A percentile compares a stretch with the other conserved stretches of the same genome.
phyloP scores from a whole-genome alignment of 164 flowering plant genomes.

The Paratinospora sagittata region DNA sequence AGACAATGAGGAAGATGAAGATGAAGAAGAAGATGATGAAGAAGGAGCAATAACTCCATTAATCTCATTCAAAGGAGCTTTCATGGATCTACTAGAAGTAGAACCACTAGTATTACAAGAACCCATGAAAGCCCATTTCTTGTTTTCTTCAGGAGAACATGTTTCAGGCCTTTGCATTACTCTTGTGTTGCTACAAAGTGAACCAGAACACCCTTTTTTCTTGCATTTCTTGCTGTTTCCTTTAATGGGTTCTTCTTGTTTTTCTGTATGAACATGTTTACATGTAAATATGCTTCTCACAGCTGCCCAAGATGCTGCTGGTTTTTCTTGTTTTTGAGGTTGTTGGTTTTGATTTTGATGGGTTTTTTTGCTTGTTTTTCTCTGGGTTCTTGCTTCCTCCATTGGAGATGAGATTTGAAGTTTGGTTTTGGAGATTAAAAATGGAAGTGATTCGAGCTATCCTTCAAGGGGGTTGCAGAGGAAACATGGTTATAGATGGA shows the following conservation, averaged over 20 bases:
- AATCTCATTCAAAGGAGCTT: conserved; percentile 33
- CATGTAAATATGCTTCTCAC: conserved; percentile 58
- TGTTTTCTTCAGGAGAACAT: conserved; percentile 35
- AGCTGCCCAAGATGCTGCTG: conserved; percentile 58
- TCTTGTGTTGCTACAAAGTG: conserved; percentile 73
- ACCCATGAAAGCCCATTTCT: conserved; percentile 36
- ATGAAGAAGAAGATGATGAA: conserved; percentile 12
- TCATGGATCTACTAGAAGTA: conserved; percentile 40
- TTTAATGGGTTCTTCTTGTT: conserved; percentile 15
- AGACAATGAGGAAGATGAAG: too few species aligned
- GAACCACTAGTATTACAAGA: conserved; percentile 18
- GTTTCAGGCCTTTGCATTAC: conserved; percentile 68
- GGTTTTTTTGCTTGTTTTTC: conserved; percentile 32
- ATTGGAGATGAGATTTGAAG: conserved; percentile 29
- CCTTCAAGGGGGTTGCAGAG: conserved; percentile 1
- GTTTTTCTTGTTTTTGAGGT: conserved; percentile 27
- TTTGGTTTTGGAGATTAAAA: not conserved
- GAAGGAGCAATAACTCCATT: conserved; percentile 30
- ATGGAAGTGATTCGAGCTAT: too few species aligned
- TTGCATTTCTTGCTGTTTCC: conserved; percentile 42
- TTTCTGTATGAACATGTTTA: conserved; percentile 35
- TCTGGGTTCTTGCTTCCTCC: conserved; percentile 40
- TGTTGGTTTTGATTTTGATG: conserved; percentile 22
- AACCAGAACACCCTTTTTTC: conserved; percentile 69
- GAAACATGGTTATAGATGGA: not conserved